Evolutionary conservation across 2,329 filamentous ascomycete species (phyloP).

Genomic region (Aspergillus transmontanensis): DNA sequence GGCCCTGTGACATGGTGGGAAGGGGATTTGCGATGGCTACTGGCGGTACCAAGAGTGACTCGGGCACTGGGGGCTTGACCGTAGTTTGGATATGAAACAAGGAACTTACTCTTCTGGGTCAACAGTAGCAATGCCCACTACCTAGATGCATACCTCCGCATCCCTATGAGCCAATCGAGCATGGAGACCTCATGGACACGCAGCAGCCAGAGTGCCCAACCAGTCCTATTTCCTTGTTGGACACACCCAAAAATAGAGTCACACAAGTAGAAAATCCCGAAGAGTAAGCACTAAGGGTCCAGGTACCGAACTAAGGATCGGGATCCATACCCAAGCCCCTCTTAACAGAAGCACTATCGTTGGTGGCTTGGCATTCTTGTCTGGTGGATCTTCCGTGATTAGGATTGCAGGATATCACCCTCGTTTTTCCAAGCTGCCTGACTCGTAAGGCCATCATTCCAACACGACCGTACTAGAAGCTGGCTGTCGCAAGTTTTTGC

Average conservation of each 20-base stretch:
- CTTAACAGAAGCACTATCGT: neutral
- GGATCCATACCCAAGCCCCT: neutral
- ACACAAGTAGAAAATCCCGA: neutral
- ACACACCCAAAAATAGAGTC: neutral
- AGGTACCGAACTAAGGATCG: neutral
- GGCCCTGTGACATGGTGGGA: neutral
- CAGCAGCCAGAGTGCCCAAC: neutral
- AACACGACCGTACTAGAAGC: neutral
- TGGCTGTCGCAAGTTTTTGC: neutral
- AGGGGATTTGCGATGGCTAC: neutral
- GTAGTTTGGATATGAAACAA: neutral
- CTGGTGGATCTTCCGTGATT: neutral
- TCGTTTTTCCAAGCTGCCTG: neutral
- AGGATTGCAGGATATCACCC: neutral
- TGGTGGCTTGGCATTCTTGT: neutral
- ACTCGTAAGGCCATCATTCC: neutral
- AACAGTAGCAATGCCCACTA: neutral
- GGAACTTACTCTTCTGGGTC: neutral
- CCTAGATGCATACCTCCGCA: neutral
- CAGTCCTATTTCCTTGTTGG: neutral
- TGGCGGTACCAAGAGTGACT: neutral
- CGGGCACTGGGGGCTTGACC: neutral
- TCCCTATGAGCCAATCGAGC: neutral
- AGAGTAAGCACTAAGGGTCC: neutral
- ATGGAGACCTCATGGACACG: neutral